Base-by-base conservation (phyloP, 331 rosid genomes). In the Quercus lobata region DNA sequence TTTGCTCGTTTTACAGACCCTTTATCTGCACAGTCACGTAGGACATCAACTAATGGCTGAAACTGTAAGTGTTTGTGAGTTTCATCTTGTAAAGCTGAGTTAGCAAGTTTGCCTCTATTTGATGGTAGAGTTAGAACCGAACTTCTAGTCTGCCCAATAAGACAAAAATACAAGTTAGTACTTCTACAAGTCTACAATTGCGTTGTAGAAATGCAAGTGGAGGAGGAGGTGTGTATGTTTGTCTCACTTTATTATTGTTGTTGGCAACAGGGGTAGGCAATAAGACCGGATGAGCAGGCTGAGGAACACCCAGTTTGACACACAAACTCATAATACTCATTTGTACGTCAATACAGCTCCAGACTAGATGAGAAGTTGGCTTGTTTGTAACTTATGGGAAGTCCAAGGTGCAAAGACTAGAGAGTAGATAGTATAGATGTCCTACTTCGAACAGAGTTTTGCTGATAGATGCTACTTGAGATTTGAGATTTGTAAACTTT, bases 21-120 rank as follows among this genome's bases (percentile, higher is more conserved):
- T n/a, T 32, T 53, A 69, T 78, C 74, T 27, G 77, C 86, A 65
- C 87, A 91, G 74, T 75, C 86, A 75, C 80, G 90, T 22, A 91
- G 62, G 71, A 91, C 73, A 79, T 91, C 91, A 54, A 91, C 82
- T 62, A 91, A 83, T 24, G 89, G 79, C 80, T 78, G 90, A 63
- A 75, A 84, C 52, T 25, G 57, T 71, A 70, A 79, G 41, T 49
- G 79, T 27, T 71, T 21, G 4, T 66, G 73, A 27, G 81, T 83
- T 75, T 85, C 82, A 77, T 79, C n/a, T 16, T 44, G 74, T 7
- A 73, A 34, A 61, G 78, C 74, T 7, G 72, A 80, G 52, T 44
- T 56, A 44, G 78, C 69, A 21, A 66, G 8, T 75, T 77, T 86
- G 76, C 62, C 83, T 80, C 74, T 78, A 63, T 75, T 82, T 17